Evolutionary conservation across 805 yeast species (phyloP).

Genomic region (Wickerhamiella azymoides): DNA sequence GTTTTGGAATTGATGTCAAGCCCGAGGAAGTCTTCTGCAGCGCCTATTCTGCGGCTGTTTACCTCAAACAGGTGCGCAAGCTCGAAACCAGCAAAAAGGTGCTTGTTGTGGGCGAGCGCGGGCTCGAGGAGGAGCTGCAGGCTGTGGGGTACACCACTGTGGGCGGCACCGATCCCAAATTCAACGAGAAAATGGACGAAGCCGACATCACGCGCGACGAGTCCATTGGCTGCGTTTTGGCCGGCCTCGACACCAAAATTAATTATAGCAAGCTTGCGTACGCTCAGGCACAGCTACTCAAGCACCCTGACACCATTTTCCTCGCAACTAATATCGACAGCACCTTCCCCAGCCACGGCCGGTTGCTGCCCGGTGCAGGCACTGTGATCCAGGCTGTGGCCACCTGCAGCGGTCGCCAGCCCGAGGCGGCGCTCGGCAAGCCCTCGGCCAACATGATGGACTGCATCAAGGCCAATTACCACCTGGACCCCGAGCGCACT

Average conservation of each 20-base stretch:
- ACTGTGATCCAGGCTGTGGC: conserved; percentile 69
- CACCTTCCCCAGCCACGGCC: conserved; percentile 82
- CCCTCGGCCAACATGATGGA: conserved; percentile 86
- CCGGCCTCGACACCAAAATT: conserved; percentile 65
- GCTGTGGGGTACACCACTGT: conserved; percentile 60
- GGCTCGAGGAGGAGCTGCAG: conserved; percentile 66
- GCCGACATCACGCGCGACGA: conserved; percentile 40
- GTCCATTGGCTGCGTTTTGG: conserved; percentile 73
- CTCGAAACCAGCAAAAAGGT: conserved; percentile 65
- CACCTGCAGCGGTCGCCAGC: conserved; percentile 63
- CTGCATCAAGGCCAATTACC: conserved; percentile 56
- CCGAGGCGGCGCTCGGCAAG: conserved; percentile 76
- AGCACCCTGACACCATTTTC: conserved; percentile 46
- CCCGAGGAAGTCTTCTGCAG: conserved; percentile 76
- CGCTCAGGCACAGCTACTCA: conserved; percentile 65
- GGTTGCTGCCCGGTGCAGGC: conserved; percentile 89
- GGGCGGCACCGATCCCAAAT: conserved; percentile 69
- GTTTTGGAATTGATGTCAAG: conserved; percentile 35
- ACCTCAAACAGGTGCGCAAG: conserved; percentile 59
- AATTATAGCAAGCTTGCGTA: conserved; percentile 73
- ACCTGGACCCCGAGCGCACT: conserved; percentile 41
- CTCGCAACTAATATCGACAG: conserved; percentile 92
- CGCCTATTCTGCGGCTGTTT: conserved; percentile 82
- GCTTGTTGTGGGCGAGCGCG: conserved; percentile 81
- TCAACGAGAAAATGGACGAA: conserved; percentile 33